These are phyloP conservation scores for Venturia nashicola DNA, from an alignment of 2,329 filamentous ascomycete genomes.

Conservation along the genomic window DNA sequence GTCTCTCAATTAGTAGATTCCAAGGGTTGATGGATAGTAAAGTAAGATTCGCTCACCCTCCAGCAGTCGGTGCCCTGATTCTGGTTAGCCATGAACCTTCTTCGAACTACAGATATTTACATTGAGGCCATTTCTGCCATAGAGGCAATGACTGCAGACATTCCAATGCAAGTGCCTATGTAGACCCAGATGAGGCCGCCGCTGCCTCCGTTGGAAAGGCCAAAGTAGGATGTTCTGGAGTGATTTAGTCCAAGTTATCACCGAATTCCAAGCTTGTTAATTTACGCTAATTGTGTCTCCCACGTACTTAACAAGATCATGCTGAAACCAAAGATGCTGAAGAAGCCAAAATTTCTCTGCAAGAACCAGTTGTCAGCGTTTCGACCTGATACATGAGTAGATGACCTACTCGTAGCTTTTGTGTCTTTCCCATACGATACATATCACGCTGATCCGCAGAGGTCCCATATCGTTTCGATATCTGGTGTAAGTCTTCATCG, in stretches of 20 bases:
- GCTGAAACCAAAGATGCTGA: constrained; percentile 11
- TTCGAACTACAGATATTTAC: background rate
- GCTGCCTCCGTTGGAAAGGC: constrained; percentile 11
- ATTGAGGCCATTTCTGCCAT: constrained; percentile 14
- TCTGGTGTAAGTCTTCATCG: background rate
- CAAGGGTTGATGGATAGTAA: background rate
- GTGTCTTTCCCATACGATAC: constrained; percentile 12
- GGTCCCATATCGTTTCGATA: constrained; percentile 8
- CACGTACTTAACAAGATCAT: constrained; percentile 12
- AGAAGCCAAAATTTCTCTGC: constrained; percentile 12
- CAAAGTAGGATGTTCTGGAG: constrained; percentile 6
- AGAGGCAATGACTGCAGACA: constrained; percentile 9
- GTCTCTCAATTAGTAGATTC: background rate
- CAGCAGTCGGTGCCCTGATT: constrained; percentile 10
- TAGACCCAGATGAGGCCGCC: constrained; percentile 10
- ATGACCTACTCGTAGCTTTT: constrained; percentile 10
- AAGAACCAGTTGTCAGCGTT: background rate
- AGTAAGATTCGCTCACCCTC: background rate
- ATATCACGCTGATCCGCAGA: constrained; percentile 10
- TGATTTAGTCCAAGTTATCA: background rate
- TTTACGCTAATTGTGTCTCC: constrained; percentile 10
- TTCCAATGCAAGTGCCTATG: constrained; percentile 6
- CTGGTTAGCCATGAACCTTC: background rate
- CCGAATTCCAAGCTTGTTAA: background rate
- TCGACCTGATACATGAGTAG: background rate